Evolutionary conservation across 78 protist species (phyloP).

Genomic region (Bodo saltans): DNA sequence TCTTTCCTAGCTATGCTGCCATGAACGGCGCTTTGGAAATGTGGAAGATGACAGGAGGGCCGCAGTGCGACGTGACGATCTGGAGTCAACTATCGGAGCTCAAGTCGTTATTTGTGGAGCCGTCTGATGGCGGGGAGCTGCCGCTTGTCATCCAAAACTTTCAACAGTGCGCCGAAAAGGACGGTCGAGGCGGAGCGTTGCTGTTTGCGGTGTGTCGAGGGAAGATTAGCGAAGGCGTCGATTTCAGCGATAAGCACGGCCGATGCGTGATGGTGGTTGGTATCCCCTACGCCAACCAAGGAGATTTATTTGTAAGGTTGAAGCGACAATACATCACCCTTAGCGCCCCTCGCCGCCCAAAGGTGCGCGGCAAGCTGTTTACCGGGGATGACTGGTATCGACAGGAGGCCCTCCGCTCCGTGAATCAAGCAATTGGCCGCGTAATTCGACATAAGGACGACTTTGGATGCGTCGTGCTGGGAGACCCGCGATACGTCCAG

Average conservation of each 20-base stretch:
- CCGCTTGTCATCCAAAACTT: not conserved
- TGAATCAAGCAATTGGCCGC: constrained; percentile 96
- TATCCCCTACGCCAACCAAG: constrained; percentile 72
- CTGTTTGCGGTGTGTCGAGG: constrained; percentile 91
- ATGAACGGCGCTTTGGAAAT: constrained; percentile 24
- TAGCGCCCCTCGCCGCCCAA: not conserved
- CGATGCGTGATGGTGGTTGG: constrained; percentile 94
- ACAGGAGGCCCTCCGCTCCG: constrained; percentile 83
- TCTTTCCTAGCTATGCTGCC: constrained; percentile 86
- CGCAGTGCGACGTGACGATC: constrained; percentile 6
- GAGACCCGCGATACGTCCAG: constrained; percentile 30
- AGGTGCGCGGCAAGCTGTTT: constrained; percentile 3
- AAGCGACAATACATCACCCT: constrained; percentile 34
- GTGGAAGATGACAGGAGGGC: constrained; percentile 42
- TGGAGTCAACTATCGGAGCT: constrained; percentile 1
- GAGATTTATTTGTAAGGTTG: constrained; percentile 43
- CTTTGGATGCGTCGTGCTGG: constrained; percentile 88
- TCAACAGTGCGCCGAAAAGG: not conserved
- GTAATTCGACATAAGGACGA: constrained; percentile 88
- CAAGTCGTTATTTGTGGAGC: constrained; percentile 61
- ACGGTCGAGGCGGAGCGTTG: constrained; percentile 57
- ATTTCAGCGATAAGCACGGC: constrained; percentile 82
- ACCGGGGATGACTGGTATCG: constrained; percentile 71
- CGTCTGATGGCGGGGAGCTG: constrained; percentile 17
- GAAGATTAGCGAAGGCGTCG: constrained; percentile 87